phyloP scores from a whole-genome alignment of 129 eudicot genomes.

The Deinandra increscens region DNA sequence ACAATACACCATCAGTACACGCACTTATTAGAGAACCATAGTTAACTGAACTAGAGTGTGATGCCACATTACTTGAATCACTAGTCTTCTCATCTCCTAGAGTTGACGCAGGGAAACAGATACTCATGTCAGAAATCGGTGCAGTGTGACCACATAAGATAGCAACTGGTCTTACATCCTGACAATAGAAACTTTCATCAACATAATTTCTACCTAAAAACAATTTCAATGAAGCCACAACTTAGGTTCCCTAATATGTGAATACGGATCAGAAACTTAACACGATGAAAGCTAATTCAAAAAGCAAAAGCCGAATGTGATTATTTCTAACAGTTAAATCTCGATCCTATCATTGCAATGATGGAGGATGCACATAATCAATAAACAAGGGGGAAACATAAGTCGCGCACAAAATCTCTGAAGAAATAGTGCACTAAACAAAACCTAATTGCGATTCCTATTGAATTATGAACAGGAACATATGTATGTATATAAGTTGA shows the following conservation, averaged over 20 bases:
- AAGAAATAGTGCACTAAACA: constrained; percentile 8
- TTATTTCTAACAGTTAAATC: constrained; percentile 1
- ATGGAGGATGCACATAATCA: constrained; percentile 7
- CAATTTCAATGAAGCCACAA: background rate
- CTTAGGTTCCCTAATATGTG: background rate
- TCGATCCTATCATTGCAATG: constrained; percentile 16
- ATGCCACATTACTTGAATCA: constrained; percentile 42
- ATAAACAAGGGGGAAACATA: background rate
- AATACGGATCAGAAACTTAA: background rate
- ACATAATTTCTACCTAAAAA: background rate
- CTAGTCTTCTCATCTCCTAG: constrained; percentile 51
- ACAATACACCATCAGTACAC: constrained; percentile 92
- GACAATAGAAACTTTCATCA: constrained; percentile 37
- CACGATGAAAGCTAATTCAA: background rate
- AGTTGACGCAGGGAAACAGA: constrained; percentile 65
- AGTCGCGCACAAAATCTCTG: background rate
- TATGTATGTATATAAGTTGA: constrained; percentile 6
- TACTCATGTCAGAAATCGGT: constrained; percentile 79
- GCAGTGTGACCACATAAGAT: constrained; percentile 95
- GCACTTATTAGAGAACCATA: constrained; percentile 90
- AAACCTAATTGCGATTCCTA: constrained; percentile 24
- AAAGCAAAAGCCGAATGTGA: background rate
- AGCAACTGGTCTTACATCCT: constrained; percentile 81
- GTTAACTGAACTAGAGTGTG: constrained; percentile 45
- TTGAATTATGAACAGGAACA: background rate